Evolutionary conservation across 495 filamentous ascomycete species (phyloP), one percentile per base, ranked within the genome.

Genomic region (Gamarada debralockiae): DNA sequence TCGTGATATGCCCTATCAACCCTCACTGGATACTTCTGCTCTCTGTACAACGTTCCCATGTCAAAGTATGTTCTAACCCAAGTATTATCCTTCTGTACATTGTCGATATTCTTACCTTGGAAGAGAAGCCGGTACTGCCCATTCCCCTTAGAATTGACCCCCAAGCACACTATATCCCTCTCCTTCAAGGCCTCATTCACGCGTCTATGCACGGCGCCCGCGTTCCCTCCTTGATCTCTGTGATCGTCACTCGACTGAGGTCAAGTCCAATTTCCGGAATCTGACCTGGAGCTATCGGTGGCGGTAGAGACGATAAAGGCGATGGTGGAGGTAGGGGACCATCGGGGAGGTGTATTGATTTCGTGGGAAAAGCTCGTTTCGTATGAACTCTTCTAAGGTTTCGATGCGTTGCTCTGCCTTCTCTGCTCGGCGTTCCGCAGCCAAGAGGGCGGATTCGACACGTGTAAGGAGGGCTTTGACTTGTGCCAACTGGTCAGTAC

Each of bases 41-140:
- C 27, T 48, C 44, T 20, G 29, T 48, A 48, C 20, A 48, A 25
- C 17, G 44, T 48, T 48, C 44, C 27, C 17, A 12, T 48, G 33
- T 48, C 29, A 48, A 48, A 33, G 44, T 48, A 25, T 34, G 44
- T 48, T 25, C 18, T 48, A 25, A 48, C n/a, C 44, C 44, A 48
- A 48, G 27, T 48, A 17, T 48, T 18, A 34, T 48, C 27, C 27
- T 21, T 48, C 44, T 18, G 18, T 33, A 31, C 27, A 5, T 22
- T 45, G 24, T 45, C 21, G 21, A 45, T 25, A 25, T 45, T 25
- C 10, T 45, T 27, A 25, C 21, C 21, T 5, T 45, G 21, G 15
- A 45, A 45, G 21, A 45, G 21, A 45, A 45, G 17, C 42, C 22
- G 42, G 15, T 25, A 45, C 17, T 20, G 18, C 12, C 38, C 38